These are phyloP conservation scores for Neofusicoccum ribis DNA, from an alignment of 2,329 filamentous ascomycete species.

Conservation along the genomic window DNA sequence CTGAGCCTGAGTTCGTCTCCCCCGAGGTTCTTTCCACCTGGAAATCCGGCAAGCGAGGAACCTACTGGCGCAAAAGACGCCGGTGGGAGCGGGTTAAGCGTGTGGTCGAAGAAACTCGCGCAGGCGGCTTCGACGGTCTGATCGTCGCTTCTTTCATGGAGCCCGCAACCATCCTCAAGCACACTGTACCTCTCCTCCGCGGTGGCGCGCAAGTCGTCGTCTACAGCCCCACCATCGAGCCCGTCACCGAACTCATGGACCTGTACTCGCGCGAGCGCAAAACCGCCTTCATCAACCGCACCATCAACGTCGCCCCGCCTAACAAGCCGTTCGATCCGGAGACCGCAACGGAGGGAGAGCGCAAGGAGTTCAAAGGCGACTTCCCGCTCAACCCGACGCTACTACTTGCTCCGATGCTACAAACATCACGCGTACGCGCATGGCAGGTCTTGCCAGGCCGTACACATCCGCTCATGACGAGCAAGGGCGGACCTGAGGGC, in stretches of 20 bases:
- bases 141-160: constrained; percentile 83
- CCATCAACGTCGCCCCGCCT: background rate
- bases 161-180: constrained; percentile 70
- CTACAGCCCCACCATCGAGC: constrained; percentile 79
- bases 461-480: constrained; percentile 94
- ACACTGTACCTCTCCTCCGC: constrained; percentile 75
- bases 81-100: constrained; percentile 73
- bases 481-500: constrained; percentile 81
- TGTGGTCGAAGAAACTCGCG: constrained; percentile 72
- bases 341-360: constrained; percentile 40
- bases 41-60: constrained; percentile 80
- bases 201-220: constrained; percentile 84
- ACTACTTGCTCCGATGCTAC: constrained; percentile 74
- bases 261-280: constrained; percentile 79
- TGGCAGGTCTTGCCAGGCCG: constrained; percentile 93
- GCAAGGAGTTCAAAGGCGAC: constrained; percentile 46
- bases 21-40: constrained; percentile 64
- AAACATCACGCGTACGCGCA: constrained; percentile 73
- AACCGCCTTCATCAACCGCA: constrained; percentile 65
- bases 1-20: constrained; percentile 61
- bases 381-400: constrained; percentile 88
- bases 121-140: constrained; percentile 79
- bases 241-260: constrained; percentile 75
- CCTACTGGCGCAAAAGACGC: constrained; percentile 85
- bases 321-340: background rate